These are phyloP conservation scores for Backusella tarrabulga DNA, from an alignment of 192 early-diverging fungal species.

Conservation along the genomic window DNA sequence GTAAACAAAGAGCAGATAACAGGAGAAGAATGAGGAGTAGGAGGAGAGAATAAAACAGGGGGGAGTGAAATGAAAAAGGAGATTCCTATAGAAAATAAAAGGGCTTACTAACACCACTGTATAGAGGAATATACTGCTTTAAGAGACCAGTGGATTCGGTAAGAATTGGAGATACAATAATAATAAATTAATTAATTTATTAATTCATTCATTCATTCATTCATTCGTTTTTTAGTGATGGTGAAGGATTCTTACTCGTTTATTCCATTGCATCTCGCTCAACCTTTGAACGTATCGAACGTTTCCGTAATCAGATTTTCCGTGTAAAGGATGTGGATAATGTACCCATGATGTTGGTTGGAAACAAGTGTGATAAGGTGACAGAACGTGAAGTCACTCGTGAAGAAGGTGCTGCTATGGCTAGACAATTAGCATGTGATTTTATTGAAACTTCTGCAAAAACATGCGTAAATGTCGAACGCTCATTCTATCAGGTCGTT, in stretches of 20 bases:
- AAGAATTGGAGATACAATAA: constrained; percentile 33
- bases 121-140: constrained; percentile 73
- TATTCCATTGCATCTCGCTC: constrained; percentile 83
- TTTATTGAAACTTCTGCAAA: constrained; percentile 87
- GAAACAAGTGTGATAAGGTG: constrained; percentile 86
- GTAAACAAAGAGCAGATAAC: constrained; percentile 9
- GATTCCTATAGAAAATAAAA: too few relatives aligned
- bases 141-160: constrained; percentile 74
- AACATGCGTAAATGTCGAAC: constrained; percentile 84
- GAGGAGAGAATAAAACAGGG: too few relatives aligned
- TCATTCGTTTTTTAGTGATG: constrained; percentile 53
- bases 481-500: constrained; percentile 75
- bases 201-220: constrained; percentile 42
- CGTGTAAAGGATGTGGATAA: constrained; percentile 85
- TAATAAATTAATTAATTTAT: too few relatives aligned
- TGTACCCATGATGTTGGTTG: constrained; percentile 84
- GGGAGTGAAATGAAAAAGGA: too few relatives aligned
- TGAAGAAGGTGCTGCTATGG: constrained; percentile 76
- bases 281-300: constrained; percentile 83
- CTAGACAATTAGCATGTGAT: constrained; percentile 68
- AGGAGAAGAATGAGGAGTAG: too few relatives aligned
- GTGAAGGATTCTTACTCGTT: constrained; percentile 87
- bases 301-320: constrained; percentile 80
- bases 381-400: constrained; percentile 77
- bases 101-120: too few relatives aligned